phyloP scores from a whole-genome alignment of 1,284 basidiomycete species.

The Ceratobasidium sp. region DNA sequence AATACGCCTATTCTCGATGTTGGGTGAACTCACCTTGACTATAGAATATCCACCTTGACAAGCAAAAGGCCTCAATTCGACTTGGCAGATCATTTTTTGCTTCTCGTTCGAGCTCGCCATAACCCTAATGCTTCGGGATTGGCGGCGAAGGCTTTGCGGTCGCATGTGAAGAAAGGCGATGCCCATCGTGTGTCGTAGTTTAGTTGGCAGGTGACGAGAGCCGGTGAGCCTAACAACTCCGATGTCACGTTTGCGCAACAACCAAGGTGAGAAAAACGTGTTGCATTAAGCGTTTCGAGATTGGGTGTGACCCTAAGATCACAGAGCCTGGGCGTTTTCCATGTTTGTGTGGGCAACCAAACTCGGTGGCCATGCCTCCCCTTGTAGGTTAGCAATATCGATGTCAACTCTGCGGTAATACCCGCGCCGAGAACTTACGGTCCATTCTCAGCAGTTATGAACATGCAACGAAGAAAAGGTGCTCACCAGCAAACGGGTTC shows the following conservation, averaged over 20 bases:
- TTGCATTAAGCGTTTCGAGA: neutral
- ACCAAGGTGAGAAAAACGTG: conserved; percentile 3
- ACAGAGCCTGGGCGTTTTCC: conserved; percentile 1
- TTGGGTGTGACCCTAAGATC: conserved; percentile 16
- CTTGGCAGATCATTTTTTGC: too few relatives aligned
- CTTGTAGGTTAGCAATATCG: neutral
- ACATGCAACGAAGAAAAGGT: conserved; percentile 12
- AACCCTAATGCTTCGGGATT: conserved; percentile 10
- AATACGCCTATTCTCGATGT: too few relatives aligned
- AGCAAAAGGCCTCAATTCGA: too few relatives aligned
- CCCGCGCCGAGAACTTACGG: conserved; percentile 27
- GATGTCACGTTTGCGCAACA: neutral
- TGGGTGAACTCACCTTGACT: too few relatives aligned
- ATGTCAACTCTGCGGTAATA: conserved; percentile 19
- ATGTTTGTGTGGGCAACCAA: conserved; percentile 12
- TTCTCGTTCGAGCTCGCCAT: too few relatives aligned
- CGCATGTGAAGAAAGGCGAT: too few relatives aligned
- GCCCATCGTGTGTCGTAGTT: too few relatives aligned
- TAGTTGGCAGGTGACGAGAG: too few relatives aligned
- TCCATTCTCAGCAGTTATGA: neutral
- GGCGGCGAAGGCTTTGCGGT: neutral
- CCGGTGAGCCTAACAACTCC: neutral
- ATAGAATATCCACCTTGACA: too few relatives aligned
- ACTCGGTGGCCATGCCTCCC: neutral
- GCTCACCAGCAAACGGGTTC: neutral